A percentile compares a stretch with the other conserved stretches of the same genome.
These are phyloP conservation scores for Taphrina communis DNA, from an alignment of 1,139 yeast genomes.

Conservation along the genomic window DNA sequence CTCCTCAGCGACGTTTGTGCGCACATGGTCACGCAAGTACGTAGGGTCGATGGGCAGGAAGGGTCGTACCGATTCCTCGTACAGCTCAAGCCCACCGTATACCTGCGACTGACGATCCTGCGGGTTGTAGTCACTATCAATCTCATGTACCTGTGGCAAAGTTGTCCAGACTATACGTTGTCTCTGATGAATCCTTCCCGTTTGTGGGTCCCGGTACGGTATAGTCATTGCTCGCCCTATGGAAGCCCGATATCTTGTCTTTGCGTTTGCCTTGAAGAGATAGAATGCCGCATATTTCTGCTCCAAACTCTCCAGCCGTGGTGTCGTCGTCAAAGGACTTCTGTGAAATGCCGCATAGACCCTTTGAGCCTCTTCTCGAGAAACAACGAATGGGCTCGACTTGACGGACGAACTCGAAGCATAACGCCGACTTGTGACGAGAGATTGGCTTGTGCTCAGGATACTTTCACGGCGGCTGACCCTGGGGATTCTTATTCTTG, in stretches of 20 bases:
- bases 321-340: slow-evolving; percentile 29
- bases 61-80: slow-evolving; percentile 11
- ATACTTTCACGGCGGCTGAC: background rate
- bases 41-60: slow-evolving; percentile 27
- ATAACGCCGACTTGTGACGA: background rate
- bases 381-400: slow-evolving; percentile 9
- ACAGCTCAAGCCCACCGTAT: slow-evolving; percentile 35
- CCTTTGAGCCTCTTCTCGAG: slow-evolving; percentile 2
- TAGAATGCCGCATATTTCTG: slow-evolving; percentile 33
- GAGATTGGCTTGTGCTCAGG: background rate
- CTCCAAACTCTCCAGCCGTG: slow-evolving; percentile 15
- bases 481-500: background rate
- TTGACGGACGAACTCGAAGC: slow-evolving; percentile 13
- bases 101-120: slow-evolving; percentile 28
- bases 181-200: slow-evolving; percentile 31
- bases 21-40: slow-evolving; percentile 10
- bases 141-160: slow-evolving; percentile 33
- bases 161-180: slow-evolving; percentile 31
- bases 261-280: slow-evolving; percentile 18
- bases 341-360: slow-evolving; percentile 19
- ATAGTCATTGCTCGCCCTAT: slow-evolving; percentile 35
- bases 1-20: slow-evolving; percentile 22
- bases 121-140: slow-evolving; percentile 30
- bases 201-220: slow-evolving; percentile 38
- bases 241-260: slow-evolving; percentile 23